Conservation (phyloP, 2,329 filamentous ascomycete species). For the Dactylonectria estremocensis region DNA sequence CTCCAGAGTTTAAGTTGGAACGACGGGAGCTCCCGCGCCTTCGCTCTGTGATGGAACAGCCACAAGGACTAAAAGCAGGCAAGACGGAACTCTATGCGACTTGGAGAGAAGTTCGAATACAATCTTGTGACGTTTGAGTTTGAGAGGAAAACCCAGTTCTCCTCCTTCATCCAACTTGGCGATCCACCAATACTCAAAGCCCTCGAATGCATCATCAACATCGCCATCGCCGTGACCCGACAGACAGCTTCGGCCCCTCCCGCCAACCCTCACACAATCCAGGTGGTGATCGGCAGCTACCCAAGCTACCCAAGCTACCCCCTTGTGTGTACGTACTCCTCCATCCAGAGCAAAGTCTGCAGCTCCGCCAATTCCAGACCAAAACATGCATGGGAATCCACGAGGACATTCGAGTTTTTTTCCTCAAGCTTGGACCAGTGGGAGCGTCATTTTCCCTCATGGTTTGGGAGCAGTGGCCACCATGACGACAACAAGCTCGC, state of each 20-base stretch:
- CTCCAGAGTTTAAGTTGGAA: background rate
- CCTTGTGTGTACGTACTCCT: background rate
- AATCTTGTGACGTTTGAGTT: background rate
- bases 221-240: background rate
- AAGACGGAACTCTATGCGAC: background rate
- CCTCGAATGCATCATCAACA: background rate
- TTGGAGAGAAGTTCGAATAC: no score
- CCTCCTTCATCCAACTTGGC: background rate
- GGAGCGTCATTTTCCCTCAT: conserved; percentile 17
- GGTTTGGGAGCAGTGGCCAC: conserved; percentile 18
- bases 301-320: no score
- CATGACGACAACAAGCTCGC: conserved; percentile 32
- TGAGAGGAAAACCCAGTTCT: background rate
- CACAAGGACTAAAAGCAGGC: background rate
- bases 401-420: conserved; percentile 19
- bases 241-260: background rate
- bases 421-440: conserved; percentile 20
- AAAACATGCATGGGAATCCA: conserved; percentile 11
- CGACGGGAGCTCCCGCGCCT: conserved; percentile 20
- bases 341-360: background rate
- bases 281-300: background rate
- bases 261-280: background rate
- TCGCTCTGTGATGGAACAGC: background rate
- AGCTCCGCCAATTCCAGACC: background rate
- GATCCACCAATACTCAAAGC: background rate